Evolutionary conservation across 768 basidiomycete genomes (phyloP).

Genomic region (Porphyrellus cyaneotinctus): DNA sequence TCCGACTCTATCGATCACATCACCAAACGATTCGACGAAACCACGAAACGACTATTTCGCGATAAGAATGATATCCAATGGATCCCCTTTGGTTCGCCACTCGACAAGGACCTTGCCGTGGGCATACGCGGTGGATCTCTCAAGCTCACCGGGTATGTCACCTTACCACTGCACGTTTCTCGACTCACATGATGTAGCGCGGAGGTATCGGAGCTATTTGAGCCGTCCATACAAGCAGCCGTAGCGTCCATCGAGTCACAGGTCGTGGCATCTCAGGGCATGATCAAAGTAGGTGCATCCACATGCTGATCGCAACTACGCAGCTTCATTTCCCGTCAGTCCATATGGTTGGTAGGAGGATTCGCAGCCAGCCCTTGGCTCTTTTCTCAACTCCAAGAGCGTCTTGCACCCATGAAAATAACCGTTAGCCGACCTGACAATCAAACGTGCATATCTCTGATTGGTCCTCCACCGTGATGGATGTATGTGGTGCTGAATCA

Average conservation of each 20-base stretch:
- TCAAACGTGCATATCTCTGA: slow-evolving; percentile 54
- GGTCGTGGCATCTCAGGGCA: slow-evolving; percentile 62
- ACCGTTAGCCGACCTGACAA: slow-evolving; percentile 73
- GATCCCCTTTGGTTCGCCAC: slow-evolving; percentile 71
- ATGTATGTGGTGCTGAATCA: slow-evolving; percentile 3
- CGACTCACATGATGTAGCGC: slow-evolving; percentile 20
- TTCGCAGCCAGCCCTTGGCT: slow-evolving; percentile 83
- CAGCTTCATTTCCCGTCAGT: slow-evolving; percentile 37
- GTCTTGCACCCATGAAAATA: slow-evolving; percentile 51
- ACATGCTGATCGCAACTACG: background rate
- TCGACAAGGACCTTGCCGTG: slow-evolving; percentile 66
- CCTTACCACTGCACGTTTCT: slow-evolving; percentile 10
- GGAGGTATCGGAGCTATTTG: slow-evolving; percentile 69
- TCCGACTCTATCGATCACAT: slow-evolving; percentile 73
- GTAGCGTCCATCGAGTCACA: slow-evolving; percentile 65
- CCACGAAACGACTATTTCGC: slow-evolving; percentile 75
- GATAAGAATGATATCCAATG: slow-evolving; percentile 66
- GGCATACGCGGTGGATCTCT: slow-evolving; percentile 72
- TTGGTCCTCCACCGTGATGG: slow-evolving; percentile 4
- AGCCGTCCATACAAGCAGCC: slow-evolving; percentile 75
- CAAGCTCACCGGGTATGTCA: slow-evolving; percentile 61
- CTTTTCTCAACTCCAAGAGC: slow-evolving; percentile 70
- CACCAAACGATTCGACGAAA: slow-evolving; percentile 76
- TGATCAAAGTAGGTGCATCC: slow-evolving; percentile 50
- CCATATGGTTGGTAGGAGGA: slow-evolving; percentile 80